Evolutionary conservation across 1,284 basidiomycete genomes (phyloP), one percentile per base, ranked within the genome.

Genomic region (Melampsora abietis-canadensis): DNA sequence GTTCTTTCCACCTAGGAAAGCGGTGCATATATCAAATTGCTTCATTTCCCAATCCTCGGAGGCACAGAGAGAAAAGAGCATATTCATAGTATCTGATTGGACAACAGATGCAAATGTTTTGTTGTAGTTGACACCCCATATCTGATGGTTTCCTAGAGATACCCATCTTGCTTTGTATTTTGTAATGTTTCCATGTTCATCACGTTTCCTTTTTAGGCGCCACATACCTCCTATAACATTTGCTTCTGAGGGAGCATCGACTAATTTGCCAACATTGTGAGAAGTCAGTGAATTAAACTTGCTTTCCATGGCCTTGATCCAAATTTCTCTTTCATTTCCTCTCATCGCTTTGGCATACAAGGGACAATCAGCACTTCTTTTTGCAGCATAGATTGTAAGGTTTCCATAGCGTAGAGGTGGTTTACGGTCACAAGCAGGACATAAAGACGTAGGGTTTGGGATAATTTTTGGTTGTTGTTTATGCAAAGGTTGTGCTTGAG

Each of bases 191-290:
- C 65, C 65, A 47, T 21, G 12, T 19, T 46, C 14, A 30, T 66
- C 65, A 15, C 30, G 17, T 48, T 66, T 66, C 6, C 24, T 48
- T 15, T 48, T 51, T 15, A 66, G 48, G 7, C 65, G 15, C 65
- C 65, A 66, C 65, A 66, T 66, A 7, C 65, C 65, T 47, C 65
- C 65, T 47, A 66, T 51, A 4, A 66, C 10, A 4, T 47, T 48
- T 0, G n/a, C 46, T 24, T 66, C 19, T 27, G 19, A 5, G 10
- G 37, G 37, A 24, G 19, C n/a, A 2, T 19, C 14, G 6, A 66
- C 47, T 10, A 66, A 15, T 48, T 66, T 40, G n/a, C 44, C 47
- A 15, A 48, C 47, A 3, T 48, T 48, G 47, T 48, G 47, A 15
- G 14, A 15, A 24, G 21, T 51, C 6, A 51, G 48, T 4, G 21